Conservation (phyloP, 768 basidiomycete genomes). For the Rubroboletus satanas region DNA sequence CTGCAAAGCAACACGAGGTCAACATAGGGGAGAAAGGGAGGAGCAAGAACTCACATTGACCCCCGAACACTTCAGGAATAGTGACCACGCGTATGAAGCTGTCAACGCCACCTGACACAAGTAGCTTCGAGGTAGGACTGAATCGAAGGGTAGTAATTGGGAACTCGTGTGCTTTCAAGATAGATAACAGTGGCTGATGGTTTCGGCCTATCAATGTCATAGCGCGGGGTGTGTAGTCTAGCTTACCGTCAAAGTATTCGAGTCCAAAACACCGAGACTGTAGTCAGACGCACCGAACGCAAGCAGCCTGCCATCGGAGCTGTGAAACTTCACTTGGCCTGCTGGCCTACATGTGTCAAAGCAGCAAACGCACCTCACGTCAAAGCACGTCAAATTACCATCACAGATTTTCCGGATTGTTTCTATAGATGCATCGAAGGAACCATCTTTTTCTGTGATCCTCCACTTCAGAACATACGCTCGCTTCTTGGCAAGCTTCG, state of each 20-base stretch:
- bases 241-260: slow-evolving; percentile 70
- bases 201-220: not conserved
- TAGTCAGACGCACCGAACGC: slow-evolving; percentile 87
- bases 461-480: slow-evolving; percentile 75
- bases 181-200: slow-evolving; percentile 76
- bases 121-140: slow-evolving; percentile 73
- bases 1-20: slow-evolving; percentile 30
- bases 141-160: slow-evolving; percentile 88
- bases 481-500: slow-evolving; percentile 52
- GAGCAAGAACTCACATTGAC: slow-evolving; percentile 46
- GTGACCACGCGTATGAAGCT: slow-evolving; percentile 76
- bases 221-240: not conserved
- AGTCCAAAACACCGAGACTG: slow-evolving; percentile 79
- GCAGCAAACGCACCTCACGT: slow-evolving; percentile 61
- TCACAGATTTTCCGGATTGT: slow-evolving; percentile 71
- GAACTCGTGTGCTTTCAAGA: slow-evolving; percentile 93
- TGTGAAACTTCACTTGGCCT: slow-evolving; percentile 31
- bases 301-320: slow-evolving; percentile 75
- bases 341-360: not conserved
- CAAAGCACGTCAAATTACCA: slow-evolving; percentile 82
- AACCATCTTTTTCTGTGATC: slow-evolving; percentile 54
- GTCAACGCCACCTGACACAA: slow-evolving; percentile 90
- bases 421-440: slow-evolving; percentile 52
- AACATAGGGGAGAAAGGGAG: slow-evolving; percentile 22
- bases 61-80: slow-evolving; percentile 56